Conservation (phyloP, 768 basidiomycete species). For the Termitomyces bulborhizus region DNA sequence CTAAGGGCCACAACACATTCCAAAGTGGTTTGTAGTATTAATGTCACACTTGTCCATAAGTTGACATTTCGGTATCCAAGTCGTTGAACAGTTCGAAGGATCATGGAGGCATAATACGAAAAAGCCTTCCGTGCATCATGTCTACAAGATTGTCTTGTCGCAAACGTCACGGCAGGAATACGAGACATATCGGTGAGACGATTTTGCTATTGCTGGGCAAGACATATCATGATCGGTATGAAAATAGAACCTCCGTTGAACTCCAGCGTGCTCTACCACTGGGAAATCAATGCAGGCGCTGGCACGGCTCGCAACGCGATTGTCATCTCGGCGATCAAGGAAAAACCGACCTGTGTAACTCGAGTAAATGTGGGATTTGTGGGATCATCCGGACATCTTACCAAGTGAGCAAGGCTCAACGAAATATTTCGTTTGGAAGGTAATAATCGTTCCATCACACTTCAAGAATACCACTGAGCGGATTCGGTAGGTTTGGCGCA, state of each 20-base stretch:
- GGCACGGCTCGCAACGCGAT: slow-evolving; percentile 64
- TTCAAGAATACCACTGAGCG: neutral
- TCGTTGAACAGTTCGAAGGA: slow-evolving; percentile 60
- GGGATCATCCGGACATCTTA: slow-evolving; percentile 59
- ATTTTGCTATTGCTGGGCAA: neutral
- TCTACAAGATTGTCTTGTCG: slow-evolving; percentile 58
- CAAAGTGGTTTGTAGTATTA: slow-evolving; percentile 43
- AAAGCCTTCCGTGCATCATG: slow-evolving; percentile 45
- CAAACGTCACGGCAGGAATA: slow-evolving; percentile 45
- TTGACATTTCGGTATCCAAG: slow-evolving; percentile 20
- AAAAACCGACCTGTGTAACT: slow-evolving; percentile 45
- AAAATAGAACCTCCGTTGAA: slow-evolving; percentile 37
- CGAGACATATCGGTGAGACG: slow-evolving; percentile 50
- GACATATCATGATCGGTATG: neutral
- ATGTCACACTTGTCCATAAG: neutral
- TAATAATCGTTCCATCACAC: slow-evolving; percentile 14
- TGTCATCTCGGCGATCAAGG: slow-evolving; percentile 63
- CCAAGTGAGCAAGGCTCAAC: slow-evolving; percentile 56
- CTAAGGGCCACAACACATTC: slow-evolving; percentile 52
- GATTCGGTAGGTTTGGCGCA: slow-evolving; percentile 48
- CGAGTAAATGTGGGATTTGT: slow-evolving; percentile 53
- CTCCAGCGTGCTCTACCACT: slow-evolving; percentile 30
- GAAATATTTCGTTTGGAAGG: slow-evolving; percentile 71
- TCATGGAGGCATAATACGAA: slow-evolving; percentile 61
- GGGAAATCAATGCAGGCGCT: slow-evolving; percentile 71